Evolutionary conservation across 2,329 filamentous ascomycete species (phyloP).

Genomic region (Sporothrix globosa): DNA sequence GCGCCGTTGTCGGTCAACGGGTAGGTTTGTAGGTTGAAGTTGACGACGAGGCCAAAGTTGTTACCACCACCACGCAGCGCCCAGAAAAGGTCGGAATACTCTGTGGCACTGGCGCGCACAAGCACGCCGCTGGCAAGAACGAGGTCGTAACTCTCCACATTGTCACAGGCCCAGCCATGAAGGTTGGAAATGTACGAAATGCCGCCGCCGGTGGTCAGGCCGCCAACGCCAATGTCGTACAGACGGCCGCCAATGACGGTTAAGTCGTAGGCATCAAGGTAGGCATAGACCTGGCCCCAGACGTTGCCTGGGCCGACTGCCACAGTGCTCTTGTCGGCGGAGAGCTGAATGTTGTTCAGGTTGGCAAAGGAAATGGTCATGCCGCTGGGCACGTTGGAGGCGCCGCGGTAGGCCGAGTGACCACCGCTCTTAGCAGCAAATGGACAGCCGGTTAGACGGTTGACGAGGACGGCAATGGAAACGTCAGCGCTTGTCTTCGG

Average conservation of each 20-base stretch:
- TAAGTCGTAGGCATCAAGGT: constrained; percentile 53
- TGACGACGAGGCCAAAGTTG: constrained; percentile 51
- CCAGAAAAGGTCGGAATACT: constrained; percentile 51
- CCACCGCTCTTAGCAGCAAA: constrained; percentile 60
- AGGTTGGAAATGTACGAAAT: constrained; percentile 60
- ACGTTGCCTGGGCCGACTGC: constrained; percentile 55
- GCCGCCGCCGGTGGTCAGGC: constrained; percentile 60
- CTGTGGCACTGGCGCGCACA: constrained; percentile 46
- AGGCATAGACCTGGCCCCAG: constrained; percentile 59
- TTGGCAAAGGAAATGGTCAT: constrained; percentile 58
- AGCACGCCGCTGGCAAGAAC: constrained; percentile 47
- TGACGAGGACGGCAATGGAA: constrained; percentile 50
- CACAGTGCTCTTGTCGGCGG: constrained; percentile 50
- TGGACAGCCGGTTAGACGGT: constrained; percentile 49
- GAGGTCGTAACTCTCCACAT: constrained; percentile 46
- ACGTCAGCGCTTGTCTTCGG: constrained; percentile 49
- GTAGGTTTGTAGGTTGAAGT: constrained; percentile 40
- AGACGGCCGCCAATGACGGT: constrained; percentile 65
- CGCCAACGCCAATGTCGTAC: constrained; percentile 65
- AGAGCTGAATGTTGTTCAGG: constrained; percentile 55
- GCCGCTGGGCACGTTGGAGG: constrained; percentile 54
- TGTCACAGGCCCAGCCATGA: constrained; percentile 55
- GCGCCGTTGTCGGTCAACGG: constrained; percentile 19
- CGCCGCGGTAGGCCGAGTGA: constrained; percentile 55
- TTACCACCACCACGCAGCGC: constrained; percentile 48